These are phyloP conservation scores for Pseudonitzschia multiseries DNA, from an alignment of 108 stramenopile species.

Conservation along the genomic window DNA sequence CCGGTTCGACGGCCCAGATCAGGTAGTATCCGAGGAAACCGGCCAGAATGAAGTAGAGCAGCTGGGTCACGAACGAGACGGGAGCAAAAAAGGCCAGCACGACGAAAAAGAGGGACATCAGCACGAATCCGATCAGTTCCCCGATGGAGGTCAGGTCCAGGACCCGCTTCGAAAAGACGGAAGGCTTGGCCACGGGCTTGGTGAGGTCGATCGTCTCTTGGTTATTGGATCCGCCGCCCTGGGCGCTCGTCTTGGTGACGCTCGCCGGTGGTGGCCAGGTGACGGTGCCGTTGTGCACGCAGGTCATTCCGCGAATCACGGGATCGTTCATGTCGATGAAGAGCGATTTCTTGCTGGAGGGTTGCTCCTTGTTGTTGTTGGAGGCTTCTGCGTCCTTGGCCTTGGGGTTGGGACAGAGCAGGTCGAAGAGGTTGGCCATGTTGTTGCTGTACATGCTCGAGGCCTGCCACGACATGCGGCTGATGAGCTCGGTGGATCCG, in stretches of 20 bases:
- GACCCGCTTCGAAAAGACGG: slow-evolving; percentile 48
- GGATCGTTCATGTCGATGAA: slow-evolving; percentile 66
- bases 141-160: slow-evolving; percentile 52
- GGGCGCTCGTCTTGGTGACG: slow-evolving; percentile 42
- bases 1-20: slow-evolving; percentile 80
- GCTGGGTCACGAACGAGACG: slow-evolving; percentile 44
- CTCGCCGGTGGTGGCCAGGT: slow-evolving; percentile 74
- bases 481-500: slow-evolving; percentile 76
- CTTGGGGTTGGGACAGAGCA: slow-evolving; percentile 49
- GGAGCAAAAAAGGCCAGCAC: slow-evolving; percentile 49
- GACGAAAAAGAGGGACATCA: slow-evolving; percentile 40
- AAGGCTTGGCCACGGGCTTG: slow-evolving; percentile 25
- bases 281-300: slow-evolving; percentile 45
- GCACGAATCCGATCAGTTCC: slow-evolving; percentile 29
- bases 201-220: slow-evolving; percentile 8
- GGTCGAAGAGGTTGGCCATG: slow-evolving; percentile 77
- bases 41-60: slow-evolving; percentile 69
- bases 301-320: slow-evolving; percentile 68
- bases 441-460: slow-evolving; percentile 88
- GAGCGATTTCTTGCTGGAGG: slow-evolving; percentile 37
- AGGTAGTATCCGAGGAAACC: slow-evolving; percentile 74
- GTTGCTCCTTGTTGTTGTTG: too few species aligned
- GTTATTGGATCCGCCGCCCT: slow-evolving; percentile 8
- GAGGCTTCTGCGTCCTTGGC: background rate
- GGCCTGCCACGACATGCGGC: slow-evolving; percentile 73